Evolutionary conservation across 495 filamentous ascomycete species (phyloP), one percentile per base, ranked within the genome.

Genomic region (Aspergillus bertholletiae): DNA sequence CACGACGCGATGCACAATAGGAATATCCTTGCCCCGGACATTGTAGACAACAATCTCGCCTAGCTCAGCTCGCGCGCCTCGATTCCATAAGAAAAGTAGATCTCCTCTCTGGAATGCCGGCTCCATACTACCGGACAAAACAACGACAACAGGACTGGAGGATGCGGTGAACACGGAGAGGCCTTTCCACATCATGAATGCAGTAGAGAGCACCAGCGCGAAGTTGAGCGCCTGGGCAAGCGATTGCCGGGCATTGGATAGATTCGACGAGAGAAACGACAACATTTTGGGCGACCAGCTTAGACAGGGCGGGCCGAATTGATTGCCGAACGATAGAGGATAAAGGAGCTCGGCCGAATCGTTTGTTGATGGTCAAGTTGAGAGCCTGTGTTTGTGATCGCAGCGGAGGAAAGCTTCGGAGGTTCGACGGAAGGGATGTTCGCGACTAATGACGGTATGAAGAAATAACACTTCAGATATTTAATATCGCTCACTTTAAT

Each of bases 121-220:
- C 62, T 98, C 94, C 94, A 97, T 98, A 46, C 84, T 89, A 3
- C 94, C 94, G 2, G 89, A 94, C 13, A 97, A 80, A 1, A 98
- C 94, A 49, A 49, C 46, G 11, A 28, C 94, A 60, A 97, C 97
- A 6, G 94, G 94, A 1, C 87, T 92, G 30, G 90, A 90, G 3
- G 89, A 95, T 59, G 94, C 85, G 37, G 91, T 84, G 56, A 86
- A 79, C 6, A 98, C 84, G 21, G 89, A 94, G 41, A 98, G 83
- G 7, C 88, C 89, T 74, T 98, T 98, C 94, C 93, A 97, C 71
- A 96, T 84, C 93, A 96, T 97, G 69, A 97, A 96, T 1, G 93
- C 92, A 3, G 92, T 96, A 13, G 88, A 91, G 15, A 97, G 85
- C 46, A 97, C 92, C 40, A 99, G 83, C 7, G 84, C 95, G 69